Evolutionary conservation across 768 basidiomycete genomes (phyloP), one percentile per base, ranked within the genome.

Genomic region (Kwoniella sp.): DNA sequence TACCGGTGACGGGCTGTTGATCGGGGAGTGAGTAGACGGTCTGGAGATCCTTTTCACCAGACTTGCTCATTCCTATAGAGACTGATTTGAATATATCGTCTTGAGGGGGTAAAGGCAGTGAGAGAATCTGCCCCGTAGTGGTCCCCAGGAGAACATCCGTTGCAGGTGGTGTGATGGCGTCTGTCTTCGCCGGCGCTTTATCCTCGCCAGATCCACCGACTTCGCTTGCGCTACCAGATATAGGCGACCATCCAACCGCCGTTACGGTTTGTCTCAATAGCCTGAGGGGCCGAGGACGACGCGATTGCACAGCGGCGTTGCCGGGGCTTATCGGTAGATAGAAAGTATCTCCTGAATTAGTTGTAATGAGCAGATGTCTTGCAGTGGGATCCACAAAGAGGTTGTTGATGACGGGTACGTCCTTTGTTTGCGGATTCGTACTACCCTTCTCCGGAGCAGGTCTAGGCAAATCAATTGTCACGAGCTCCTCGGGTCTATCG

Each of bases 371-470:
- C 55, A 95, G 86, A 82, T 98, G 96, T 34, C 90, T 85, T 3
- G 94, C 94, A 0, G 93, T 90, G 15, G 94, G 94, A 79, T 98
- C 94, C 77, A 91, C 86, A 82, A 93, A 97, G 58, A 97, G 81
- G 75, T 89, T 89, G 83, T 89, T 82, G 53, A 97, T 87, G n/a
- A 60, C 55, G 17, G 70, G 71, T 3, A 41, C 48, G n/a, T 62
- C 64, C 29, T 47, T 56, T 13, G 58, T 30, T 23, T 58, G 55
- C 83, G 91, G 86, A 66, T 92, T 90, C n/a, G 86, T 84, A 22
- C 62, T 65, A 29, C 63, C 55, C 47, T 70, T 69, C 31, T 87
- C 85, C 2, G 79, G 70, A 0, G 80, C 72, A 22, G 87, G 87
- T 64, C 91, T 88, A 52, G 85, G 88, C 13, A 97, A 85, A 74